Evolutionary conservation across 768 basidiomycete species (phyloP).

Genomic region (Tylopilus balloui): DNA sequence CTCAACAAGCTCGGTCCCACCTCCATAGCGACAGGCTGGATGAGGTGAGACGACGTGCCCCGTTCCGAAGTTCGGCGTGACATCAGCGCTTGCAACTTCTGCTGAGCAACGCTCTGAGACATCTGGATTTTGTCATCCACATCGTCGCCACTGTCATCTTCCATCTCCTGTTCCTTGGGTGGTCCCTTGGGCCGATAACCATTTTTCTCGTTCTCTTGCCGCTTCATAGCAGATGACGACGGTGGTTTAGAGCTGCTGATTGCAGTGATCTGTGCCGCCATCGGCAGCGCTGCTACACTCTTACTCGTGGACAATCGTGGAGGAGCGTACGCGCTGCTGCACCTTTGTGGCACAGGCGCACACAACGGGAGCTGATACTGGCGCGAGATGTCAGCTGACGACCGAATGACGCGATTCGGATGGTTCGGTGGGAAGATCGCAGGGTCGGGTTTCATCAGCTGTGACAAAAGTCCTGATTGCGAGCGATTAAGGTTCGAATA

Average conservation of each 20-base stretch:
- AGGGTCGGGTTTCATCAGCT: constrained; percentile 71
- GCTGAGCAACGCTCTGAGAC: constrained; percentile 65
- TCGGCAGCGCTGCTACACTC: constrained; percentile 56
- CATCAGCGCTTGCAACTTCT: constrained; percentile 56
- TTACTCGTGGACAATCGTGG: constrained; percentile 46
- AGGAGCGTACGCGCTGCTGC: constrained; percentile 30
- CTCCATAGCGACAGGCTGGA: constrained; percentile 16
- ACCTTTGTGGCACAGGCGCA: constrained; percentile 25
- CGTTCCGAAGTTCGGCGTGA: constrained; percentile 39
- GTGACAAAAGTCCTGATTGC: constrained; percentile 56
- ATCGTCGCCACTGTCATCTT: constrained; percentile 55
- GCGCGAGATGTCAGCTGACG: constrained; percentile 42
- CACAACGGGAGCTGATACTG: constrained; percentile 22
- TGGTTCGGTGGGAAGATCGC: constrained; percentile 53
- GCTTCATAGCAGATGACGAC: constrained; percentile 20
- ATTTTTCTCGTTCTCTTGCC: constrained; percentile 28
- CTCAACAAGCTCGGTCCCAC: constrained; percentile 21
- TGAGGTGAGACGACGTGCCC: constrained; percentile 16
- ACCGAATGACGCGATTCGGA: constrained; percentile 52
- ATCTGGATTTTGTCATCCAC: constrained; percentile 49
- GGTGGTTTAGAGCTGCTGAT: constrained; percentile 27
- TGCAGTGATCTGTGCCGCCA: constrained; percentile 47
- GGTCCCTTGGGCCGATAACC: constrained; percentile 63
- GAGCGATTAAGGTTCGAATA: constrained; percentile 56
- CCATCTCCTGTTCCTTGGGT: constrained; percentile 62